Evolutionary conservation across 2,329 filamentous ascomycete genomes (phyloP), one percentile per base, ranked within the genome.

Genomic region (Fusarium camptoceras): DNA sequence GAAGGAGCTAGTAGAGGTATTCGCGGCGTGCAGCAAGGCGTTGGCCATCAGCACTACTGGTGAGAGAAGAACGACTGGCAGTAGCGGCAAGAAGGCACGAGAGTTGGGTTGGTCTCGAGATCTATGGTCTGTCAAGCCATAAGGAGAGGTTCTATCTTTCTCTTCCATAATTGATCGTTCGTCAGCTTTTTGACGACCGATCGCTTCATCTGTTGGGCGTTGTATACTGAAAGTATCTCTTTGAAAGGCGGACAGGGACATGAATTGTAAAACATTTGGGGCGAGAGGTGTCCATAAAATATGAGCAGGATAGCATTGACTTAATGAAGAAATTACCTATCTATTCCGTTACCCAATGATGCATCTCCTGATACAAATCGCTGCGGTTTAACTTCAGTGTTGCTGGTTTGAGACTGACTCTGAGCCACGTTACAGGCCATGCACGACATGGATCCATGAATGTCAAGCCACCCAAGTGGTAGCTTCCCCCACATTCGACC

Each of bases 11-110:
- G 87, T 94, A 15, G 89, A 92, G 76, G 88, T 87, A 14, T 90
- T 98, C 77, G 94, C 95, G 2, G 85, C 89, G 54, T 91, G 90
- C 58, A 94, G 92, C 79, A 92, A 93, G 79, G 89, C 91, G 4
- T 88, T 92, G 62, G 86, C 88, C 2, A 84, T 88, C 55, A 84
- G 81, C 62, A 84, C 85, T 15, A 84, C 85, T 14, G 83, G 81
- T 20, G 87, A 88, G 67, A 89, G 88, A 80, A 86, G 85, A 73
- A 77, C 80, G 7, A 73, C 81, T 3, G 81, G 83, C 14, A 81
- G 82, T 8, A 83, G 81, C 68, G 87, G 83, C 73, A 91, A 89
- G 81, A 89, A 87, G 80, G 79, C 88, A 73, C 83, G 87, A 43
- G 85, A 88, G 78, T 83, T 85, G 78, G 89, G 89, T 27, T 90